phyloP scores from a whole-genome alignment of 495 filamentous ascomycete genomes.

The Diplogelasinospora grovesii region DNA sequence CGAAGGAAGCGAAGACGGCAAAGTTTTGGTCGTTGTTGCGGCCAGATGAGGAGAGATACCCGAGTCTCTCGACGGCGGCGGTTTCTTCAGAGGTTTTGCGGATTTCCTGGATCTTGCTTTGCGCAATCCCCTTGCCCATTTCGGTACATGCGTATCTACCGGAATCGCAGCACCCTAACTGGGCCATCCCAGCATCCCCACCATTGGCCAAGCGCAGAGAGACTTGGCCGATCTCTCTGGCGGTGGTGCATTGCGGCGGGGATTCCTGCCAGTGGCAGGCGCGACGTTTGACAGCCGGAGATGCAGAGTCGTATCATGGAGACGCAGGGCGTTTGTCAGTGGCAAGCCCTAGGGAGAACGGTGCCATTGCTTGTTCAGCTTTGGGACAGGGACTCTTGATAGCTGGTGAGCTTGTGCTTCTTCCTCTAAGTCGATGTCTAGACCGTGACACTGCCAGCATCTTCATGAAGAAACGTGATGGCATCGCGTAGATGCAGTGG shows the following conservation, averaged over 20 bases:
- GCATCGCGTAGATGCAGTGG: constrained; percentile 10
- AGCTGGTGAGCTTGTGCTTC: too few species aligned
- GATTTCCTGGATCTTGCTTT: neutral
- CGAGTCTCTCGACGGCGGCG: too few species aligned
- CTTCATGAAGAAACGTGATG: constrained; percentile 7
- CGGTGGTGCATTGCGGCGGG: constrained; percentile 12
- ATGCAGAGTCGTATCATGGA: constrained; percentile 11
- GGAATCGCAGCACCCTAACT: constrained; percentile 8
- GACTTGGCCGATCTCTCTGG: constrained; percentile 11
- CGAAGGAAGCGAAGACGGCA: too few species aligned
- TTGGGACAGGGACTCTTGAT: neutral
- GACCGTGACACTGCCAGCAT: too few species aligned
- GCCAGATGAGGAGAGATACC: too few species aligned
- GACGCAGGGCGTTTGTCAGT: constrained; percentile 11
- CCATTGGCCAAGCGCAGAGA: constrained; percentile 9
- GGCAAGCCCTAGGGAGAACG: too few species aligned
- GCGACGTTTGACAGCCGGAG: constrained; percentile 13
- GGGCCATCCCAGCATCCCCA: constrained; percentile 7
- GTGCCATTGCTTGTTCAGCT: constrained; percentile 15
- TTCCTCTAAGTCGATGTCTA: too few species aligned
- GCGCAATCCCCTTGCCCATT: neutral
- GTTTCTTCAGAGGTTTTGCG: too few species aligned
- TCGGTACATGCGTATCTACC: neutral
- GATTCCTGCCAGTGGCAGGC: constrained; percentile 14
- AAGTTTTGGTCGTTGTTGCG: too few species aligned